Evolutionary conservation across 2,329 filamentous ascomycete genomes (phyloP).

Genomic region (Penicillium sp.): DNA sequence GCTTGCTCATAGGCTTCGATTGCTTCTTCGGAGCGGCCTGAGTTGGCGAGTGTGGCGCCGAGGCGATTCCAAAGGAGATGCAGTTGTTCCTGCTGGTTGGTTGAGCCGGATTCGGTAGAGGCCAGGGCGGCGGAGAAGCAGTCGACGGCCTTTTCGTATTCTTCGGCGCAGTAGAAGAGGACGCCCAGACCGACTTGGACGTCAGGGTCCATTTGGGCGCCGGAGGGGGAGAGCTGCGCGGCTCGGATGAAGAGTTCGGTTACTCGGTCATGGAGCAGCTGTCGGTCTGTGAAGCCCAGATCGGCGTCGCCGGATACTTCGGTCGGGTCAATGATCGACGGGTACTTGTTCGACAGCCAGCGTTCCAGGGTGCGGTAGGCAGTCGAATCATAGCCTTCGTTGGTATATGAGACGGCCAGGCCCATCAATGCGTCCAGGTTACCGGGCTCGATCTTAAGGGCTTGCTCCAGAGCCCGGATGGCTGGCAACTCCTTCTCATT

Average conservation of each 20-base stretch:
- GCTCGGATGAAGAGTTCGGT: slow-evolving; percentile 89
- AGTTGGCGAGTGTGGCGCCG: slow-evolving; percentile 93
- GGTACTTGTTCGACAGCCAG: slow-evolving; percentile 96
- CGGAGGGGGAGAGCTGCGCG: slow-evolving; percentile 85
- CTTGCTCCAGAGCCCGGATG: slow-evolving; percentile 88
- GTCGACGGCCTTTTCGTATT: slow-evolving; percentile 97
- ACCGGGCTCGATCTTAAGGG: slow-evolving; percentile 79
- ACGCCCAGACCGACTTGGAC: slow-evolving; percentile 97
- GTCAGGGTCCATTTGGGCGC: slow-evolving; percentile 95
- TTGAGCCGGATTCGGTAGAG: slow-evolving; percentile 76
- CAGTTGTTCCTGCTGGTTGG: slow-evolving; percentile 80
- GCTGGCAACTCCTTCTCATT: slow-evolving; percentile 98
- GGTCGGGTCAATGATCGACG: slow-evolving; percentile 70
- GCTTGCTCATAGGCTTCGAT: slow-evolving; percentile 96
- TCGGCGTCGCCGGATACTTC: slow-evolving; percentile 74
- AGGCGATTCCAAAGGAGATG: slow-evolving; percentile 97
- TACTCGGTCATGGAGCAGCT: slow-evolving; percentile 84
- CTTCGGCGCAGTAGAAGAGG: slow-evolving; percentile 94
- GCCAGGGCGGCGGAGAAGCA: slow-evolving; percentile 93
- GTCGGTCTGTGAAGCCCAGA: slow-evolving; percentile 89
- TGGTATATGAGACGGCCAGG: slow-evolving; percentile 93
- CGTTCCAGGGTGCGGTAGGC: slow-evolving; percentile 94
- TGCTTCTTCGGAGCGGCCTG: slow-evolving; percentile 87
- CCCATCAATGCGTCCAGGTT: slow-evolving; percentile 93
- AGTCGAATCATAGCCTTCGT: slow-evolving; percentile 96